Percentiles rank a stretch among this genome's conserved stretches.
Conservation (phyloP, 1,284 basidiomycete species). For the Tetrapyrgos nigripes region DNA sequence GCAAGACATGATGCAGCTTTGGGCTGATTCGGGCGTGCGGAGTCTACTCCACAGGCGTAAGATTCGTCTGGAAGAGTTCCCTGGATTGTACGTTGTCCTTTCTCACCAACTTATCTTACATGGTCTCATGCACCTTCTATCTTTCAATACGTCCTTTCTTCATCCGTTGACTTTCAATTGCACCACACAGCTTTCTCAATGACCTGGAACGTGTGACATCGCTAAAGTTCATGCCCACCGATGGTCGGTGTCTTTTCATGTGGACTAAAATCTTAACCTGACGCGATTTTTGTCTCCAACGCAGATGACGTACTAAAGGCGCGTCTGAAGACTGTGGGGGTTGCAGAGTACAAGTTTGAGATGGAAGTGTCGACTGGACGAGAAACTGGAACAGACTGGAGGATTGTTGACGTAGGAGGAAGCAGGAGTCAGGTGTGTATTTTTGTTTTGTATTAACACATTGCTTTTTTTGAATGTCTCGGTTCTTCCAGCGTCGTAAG, state of each 20-base stretch:
- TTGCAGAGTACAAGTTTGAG: conserved; percentile 79
- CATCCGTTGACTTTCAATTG: conserved; percentile 1
- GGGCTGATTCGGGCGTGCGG: conserved; percentile 66
- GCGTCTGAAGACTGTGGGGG: conserved; percentile 77
- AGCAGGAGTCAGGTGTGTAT: conserved; percentile 71
- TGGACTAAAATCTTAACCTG: not conserved
- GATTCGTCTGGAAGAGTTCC: conserved; percentile 71
- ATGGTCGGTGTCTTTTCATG: conserved; percentile 50
- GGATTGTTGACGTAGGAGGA: conserved; percentile 81
- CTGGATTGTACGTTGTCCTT: conserved; percentile 67
- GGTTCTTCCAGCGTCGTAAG: conserved; percentile 43
- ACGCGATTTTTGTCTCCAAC: conserved; percentile 5
- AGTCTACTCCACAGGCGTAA: conserved; percentile 64
- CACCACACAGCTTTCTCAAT: conserved; percentile 65
- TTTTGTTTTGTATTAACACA: conserved; percentile 9
- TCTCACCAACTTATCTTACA: not conserved
- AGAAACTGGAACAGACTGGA: conserved; percentile 78
- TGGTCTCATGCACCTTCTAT: conserved; percentile 1
- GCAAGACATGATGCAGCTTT: conserved; percentile 68
- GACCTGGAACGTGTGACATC: conserved; percentile 72
- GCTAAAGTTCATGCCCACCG: conserved; percentile 68
- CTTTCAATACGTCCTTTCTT: conserved; percentile 2
- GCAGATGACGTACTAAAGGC: conserved; percentile 78
- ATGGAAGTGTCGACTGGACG: conserved; percentile 73
- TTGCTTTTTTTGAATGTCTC: conserved; percentile 9